Evolutionary conservation across 179 eudicot species (phyloP), one percentile per base, ranked within the genome.

Genomic region (Vitellaria paradoxa): DNA sequence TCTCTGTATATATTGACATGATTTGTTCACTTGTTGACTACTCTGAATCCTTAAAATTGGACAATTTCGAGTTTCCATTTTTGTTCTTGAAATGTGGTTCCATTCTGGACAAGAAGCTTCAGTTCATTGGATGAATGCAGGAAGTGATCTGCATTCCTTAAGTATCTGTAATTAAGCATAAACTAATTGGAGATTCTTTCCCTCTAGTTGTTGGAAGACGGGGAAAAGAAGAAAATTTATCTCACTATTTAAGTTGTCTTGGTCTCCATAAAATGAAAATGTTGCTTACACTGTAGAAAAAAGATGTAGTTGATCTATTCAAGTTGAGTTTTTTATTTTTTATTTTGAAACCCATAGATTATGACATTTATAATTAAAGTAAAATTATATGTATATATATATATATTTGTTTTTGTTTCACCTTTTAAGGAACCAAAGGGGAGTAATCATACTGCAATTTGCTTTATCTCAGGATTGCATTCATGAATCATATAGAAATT

Each of bases 401-500:
- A 42, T n/a, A 62, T 49, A 47, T 63, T 52, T 71, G 24, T n/a
- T n/a, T 72, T 78, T 74, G 15, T 37, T 55, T 65, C 53, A 63
- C 61, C 24, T 14, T 37, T 15, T 20, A 6, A 56, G 82, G 60
- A 9, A 30, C 40, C 60, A 47, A 57, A 66, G 2, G 59, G 53
- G 50, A 72, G 47, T 47, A 24, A n/a, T 73, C 30, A 49, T 68
- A 1, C 61, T 75, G 37, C 14, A 18, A 23, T 53, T 72, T 49
- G 9, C 26, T 21, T 53, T 73, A 26, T 67, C 72, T 76, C 84
- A 91, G 99, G 97, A 90, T 11, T 90, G 97, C 83, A 82, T 95
- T 85, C 91, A 88, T 72, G 99, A 90, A 80, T 75, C 89, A 11
- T 93, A 90, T 82, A 84, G 89, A 77, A 81, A 80, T 74, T 83